Evolutionary conservation across 2,329 filamentous ascomycete genomes (phyloP), one percentile per base, ranked within the genome.

Genomic region (Achaetomium macrosporum): DNA sequence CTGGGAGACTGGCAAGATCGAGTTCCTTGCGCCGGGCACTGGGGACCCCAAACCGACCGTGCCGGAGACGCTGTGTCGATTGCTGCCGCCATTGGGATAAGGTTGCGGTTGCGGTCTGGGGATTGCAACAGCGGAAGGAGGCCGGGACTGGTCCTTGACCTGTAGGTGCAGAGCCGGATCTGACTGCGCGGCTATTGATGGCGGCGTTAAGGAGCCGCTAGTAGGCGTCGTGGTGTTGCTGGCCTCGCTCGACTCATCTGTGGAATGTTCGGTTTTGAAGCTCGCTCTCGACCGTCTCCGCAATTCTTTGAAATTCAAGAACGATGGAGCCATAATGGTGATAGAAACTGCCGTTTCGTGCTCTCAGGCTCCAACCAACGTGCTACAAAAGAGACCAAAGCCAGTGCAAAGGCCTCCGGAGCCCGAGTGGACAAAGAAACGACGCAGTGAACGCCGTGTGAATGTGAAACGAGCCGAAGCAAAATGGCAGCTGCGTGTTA

Each of bases 211-310:
- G 45, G 85, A 85, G 63, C 84, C 88, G 65, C 78, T 87, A 12
- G 82, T 83, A 36, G 81, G 79, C 48, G 82, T 76, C 31, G 80
- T 82, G 61, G 77, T 79, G 61, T 81, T 76, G 64, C 76, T 79
- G 39, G 77, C 78, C 65, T 82, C 81, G 66, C 80, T 83, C 43
- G 79, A 81, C 9, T 77, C 77, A 62, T 85, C 81, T 44, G 77
- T 81, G 39, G 82, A 82, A 56, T 75, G 77, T 39, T 80, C 78
- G 44, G 82, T 84, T 54, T 79, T 82, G 71, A 90, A 85, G 74
- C 84, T 90, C 56, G 84, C 80, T 68, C 78, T 85, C 52, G 88
- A 93, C 62, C 85, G 84, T 62, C 88, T 82, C 62, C 88, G 86
- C 52, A 95, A 72, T 65, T 86, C 83, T 69, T 83, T 88, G 63